A percentile compares a stretch with the other conserved stretches of the same genome.
Evolutionary conservation across 2,329 filamentous ascomycete genomes (phyloP).

Genomic region (Botrytis pseudocinerea): DNA sequence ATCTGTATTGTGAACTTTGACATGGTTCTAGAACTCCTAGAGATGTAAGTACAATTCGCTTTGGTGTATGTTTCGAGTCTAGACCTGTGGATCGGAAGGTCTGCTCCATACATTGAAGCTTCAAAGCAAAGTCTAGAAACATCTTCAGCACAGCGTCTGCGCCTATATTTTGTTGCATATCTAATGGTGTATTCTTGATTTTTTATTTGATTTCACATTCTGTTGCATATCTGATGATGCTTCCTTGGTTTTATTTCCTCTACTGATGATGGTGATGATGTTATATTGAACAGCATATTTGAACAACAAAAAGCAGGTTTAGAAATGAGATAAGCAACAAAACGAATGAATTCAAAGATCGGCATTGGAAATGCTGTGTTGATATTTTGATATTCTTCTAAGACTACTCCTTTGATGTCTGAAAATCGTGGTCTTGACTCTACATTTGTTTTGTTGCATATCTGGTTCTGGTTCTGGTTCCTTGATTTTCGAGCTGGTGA

Average conservation of each 20-base stretch:
- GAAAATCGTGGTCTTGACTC: neutral
- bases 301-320: neutral
- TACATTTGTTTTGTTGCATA: neutral
- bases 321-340: neutral
- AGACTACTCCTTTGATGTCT: neutral
- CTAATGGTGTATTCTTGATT: neutral
- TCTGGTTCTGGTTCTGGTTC: neutral
- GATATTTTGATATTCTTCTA: neutral
- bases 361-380: neutral
- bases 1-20: neutral
- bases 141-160: neutral
- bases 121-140: neutral
- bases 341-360: neutral
- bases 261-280: neutral
- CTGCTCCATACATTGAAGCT: neutral
- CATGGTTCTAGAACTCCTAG: neutral
- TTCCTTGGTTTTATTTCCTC: conserved; percentile 6
- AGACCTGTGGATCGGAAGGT: neutral
- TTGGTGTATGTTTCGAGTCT: neutral
- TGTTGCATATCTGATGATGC: neutral
- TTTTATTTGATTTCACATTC: neutral
- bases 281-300: neutral
- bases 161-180: neutral
- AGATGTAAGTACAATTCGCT: neutral
- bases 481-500: neutral